Evolutionary conservation across 1,284 basidiomycete genomes (phyloP).

Genomic region (Ceratobasidium sp.): DNA sequence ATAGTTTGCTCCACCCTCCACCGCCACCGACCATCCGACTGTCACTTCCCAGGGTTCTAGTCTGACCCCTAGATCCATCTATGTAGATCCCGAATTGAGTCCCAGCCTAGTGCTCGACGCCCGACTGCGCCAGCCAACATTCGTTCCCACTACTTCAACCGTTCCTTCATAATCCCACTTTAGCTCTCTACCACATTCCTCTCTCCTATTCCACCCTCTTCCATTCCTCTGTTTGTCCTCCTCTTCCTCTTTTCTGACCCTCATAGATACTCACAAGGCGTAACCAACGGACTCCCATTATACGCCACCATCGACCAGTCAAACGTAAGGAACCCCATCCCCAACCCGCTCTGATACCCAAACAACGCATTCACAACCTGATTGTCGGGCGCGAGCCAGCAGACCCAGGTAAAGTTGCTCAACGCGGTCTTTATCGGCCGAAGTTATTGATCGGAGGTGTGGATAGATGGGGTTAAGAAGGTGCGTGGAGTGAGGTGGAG

Average conservation of each 20-base stretch:
- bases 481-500: no score
- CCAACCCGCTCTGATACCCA: slow-evolving; percentile 69
- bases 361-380: slow-evolving; percentile 78
- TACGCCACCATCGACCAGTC: slow-evolving; percentile 69
- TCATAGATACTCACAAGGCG: slow-evolving; percentile 61
- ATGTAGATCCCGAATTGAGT: neutral
- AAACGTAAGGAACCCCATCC: slow-evolving; percentile 64
- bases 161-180: neutral
- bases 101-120: slow-evolving; percentile 2
- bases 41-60: slow-evolving; percentile 17
- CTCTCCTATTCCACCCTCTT: neutral
- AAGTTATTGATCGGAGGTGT: no score
- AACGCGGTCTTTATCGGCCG: slow-evolving; percentile 62
- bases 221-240: neutral
- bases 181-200: neutral
- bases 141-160: no score
- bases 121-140: no score
- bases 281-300: slow-evolving; percentile 65
- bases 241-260: neutral
- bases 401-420: slow-evolving; percentile 78
- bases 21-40: neutral
- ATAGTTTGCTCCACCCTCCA: neutral
- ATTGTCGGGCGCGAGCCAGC: slow-evolving; percentile 78
- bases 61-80: neutral
- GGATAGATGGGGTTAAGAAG: no score